Evolutionary conservation across 2,329 filamentous ascomycete genomes (phyloP).

Genomic region (Sporothrix inflata): DNA sequence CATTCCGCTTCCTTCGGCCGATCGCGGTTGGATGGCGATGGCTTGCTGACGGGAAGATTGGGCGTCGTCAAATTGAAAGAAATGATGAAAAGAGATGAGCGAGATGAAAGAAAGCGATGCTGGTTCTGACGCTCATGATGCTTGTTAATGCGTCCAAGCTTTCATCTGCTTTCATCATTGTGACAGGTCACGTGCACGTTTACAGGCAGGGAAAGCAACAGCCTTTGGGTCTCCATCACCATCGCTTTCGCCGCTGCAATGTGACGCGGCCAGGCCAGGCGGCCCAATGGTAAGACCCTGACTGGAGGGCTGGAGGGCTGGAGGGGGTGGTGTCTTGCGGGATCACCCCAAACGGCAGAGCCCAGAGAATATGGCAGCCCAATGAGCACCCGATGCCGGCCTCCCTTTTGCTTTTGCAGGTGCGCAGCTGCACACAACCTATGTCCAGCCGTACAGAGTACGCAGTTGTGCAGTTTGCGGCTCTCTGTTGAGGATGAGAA

Average conservation of each 20-base stretch:
- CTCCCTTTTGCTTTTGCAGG: not conserved
- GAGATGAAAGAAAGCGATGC: not conserved
- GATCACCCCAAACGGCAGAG: slow-evolving; percentile 16
- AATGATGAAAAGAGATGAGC: not conserved
- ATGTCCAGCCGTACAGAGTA: slow-evolving; percentile 6
- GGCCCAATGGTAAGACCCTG: slow-evolving; percentile 20
- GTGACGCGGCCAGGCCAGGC: not conserved
- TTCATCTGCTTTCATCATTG: not conserved
- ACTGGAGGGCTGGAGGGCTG: not conserved
- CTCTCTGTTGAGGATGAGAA: not conserved
- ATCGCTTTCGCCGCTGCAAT: slow-evolving; percentile 9
- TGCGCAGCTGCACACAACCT: not conserved
- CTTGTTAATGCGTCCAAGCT: not conserved
- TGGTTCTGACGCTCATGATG: not conserved
- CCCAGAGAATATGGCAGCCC: slow-evolving; percentile 2
- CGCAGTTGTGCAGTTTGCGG: not conserved
- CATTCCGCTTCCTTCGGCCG: not conserved
- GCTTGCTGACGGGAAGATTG: not conserved
- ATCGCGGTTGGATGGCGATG: not conserved
- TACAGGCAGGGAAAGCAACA: not conserved
- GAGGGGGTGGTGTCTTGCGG: not conserved
- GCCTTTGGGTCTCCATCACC: not conserved
- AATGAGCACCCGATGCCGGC: slow-evolving; percentile 14
- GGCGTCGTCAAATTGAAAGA: not conserved
- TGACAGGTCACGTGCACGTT: slow-evolving; percentile 4